A percentile compares a stretch with the other conserved stretches of the same genome.
These are phyloP conservation scores for Massarina eburnea DNA, from an alignment of 2,329 filamentous ascomycete genomes.

Conservation along the genomic window DNA sequence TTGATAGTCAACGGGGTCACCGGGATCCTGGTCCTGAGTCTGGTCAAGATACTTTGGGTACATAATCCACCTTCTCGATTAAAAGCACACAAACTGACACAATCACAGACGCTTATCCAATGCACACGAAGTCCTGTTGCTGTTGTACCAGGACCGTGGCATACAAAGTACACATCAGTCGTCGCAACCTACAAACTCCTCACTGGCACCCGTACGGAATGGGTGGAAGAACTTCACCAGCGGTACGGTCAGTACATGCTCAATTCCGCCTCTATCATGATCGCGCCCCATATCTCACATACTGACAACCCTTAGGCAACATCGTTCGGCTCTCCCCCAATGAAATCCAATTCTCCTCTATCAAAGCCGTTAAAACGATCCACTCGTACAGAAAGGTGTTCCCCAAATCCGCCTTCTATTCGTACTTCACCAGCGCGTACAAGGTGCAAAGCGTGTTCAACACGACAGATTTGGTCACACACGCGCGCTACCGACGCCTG, in stretches of 20 bases:
- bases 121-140: conserved; percentile 6
- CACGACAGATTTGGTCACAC: background rate
- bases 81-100: background rate
- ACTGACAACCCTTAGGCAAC: background rate
- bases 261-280: background rate
- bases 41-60: background rate
- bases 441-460: conserved; percentile 1
- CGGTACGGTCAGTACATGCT: conserved; percentile 10
- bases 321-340: conserved; percentile 11
- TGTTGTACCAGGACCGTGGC: conserved; percentile 13
- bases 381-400: conserved; percentile 9
- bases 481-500: conserved; percentile 9
- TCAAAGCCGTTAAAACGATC: conserved; percentile 9
- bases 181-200: conserved; percentile 7
- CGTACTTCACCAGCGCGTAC: background rate
- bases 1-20: no score
- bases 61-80: background rate
- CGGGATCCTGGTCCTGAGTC: background rate
- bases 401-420: conserved; percentile 7
- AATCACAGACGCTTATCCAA: conserved; percentile 1
- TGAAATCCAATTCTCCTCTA: conserved; percentile 12
- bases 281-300: background rate
- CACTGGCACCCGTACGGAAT: conserved; percentile 6
- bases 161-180: conserved; percentile 10
- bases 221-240: conserved; percentile 11